Base-by-base conservation (phyloP, 1,284 basidiomycete species). In the Cutaneotrichosporon daszewskae region DNA sequence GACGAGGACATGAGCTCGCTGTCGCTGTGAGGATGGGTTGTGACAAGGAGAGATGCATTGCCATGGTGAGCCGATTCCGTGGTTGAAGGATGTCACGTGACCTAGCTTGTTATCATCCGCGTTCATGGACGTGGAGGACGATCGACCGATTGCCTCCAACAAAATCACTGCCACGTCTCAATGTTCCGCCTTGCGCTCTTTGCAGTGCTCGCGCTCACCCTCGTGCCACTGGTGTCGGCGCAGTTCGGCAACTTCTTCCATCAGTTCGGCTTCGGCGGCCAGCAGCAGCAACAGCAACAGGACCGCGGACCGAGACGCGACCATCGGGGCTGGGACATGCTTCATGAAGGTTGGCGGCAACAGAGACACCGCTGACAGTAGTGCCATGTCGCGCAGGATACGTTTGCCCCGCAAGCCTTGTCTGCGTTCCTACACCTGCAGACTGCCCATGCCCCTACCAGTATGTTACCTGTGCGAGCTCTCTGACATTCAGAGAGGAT, bases 171-270 rank as follows among this genome's bases (percentile, higher is more conserved):
- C n/a, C n/a, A n/a, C n/a, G n/a, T n/a, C n/a, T n/a, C n/a, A n/a
- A n/a, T n/a, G n/a, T n/a, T n/a, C n/a, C n/a, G n/a, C n/a, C n/a
- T n/a, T n/a, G n/a, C n/a, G n/a, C n/a, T 26, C 9, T 26, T 31
- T 40, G 28, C 32, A 13, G 33, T 45, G 11, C 32, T 41, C 26
- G 29, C 38, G 9, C 29, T 37, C 32, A 11, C 47, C 13, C 40
- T 59, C 24, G 26, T 51, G 9, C 47, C 51, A 1, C 16, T 44
- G 9, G 50, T 42, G 1, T 16, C 46, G 8, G 63, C 58, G 24
- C 65, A 69, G 51, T 69, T 69, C 33, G 66, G 63, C 19, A 50
- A 57, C 39, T 66, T 69, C 53, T 69, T 69, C 52, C 60, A 66
- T 35, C 53, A 58, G 10, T 65, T 65, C 44, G 58, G 50, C 19